phyloP scores from a whole-genome alignment of 2,329 filamentous ascomycete genomes.

The Onygenales sp. region DNA sequence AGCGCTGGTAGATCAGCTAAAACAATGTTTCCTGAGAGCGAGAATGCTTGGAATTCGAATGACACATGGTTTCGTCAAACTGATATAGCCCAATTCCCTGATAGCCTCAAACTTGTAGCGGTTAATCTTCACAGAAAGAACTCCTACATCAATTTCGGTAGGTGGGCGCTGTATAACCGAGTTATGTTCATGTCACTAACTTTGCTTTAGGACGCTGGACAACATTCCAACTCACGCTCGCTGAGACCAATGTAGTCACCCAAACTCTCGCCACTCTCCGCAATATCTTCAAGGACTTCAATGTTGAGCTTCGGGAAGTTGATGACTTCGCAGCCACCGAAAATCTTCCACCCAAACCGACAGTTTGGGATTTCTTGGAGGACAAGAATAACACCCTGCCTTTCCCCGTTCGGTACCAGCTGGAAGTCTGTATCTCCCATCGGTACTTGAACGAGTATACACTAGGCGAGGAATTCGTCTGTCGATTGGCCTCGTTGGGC shows the following conservation, averaged over 20 bases:
- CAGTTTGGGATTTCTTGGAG: constrained; percentile 30
- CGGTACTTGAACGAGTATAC: constrained; percentile 67
- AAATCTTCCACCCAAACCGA: constrained; percentile 4
- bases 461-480: constrained; percentile 58
- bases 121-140: constrained; percentile 40
- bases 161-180: constrained; percentile 10
- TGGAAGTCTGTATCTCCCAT: constrained; percentile 86
- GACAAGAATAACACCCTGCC: constrained; percentile 39
- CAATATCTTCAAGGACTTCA: constrained; percentile 59
- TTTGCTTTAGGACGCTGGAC: constrained; percentile 49
- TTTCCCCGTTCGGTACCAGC: constrained; percentile 74
- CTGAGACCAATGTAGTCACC: constrained; percentile 16
- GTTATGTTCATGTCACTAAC: not conserved
- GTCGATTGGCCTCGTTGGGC: constrained; percentile 46
- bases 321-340: constrained; percentile 31
- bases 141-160: constrained; percentile 52
- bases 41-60: constrained; percentile 44
- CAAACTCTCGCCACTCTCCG: constrained; percentile 36
- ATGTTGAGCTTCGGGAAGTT: constrained; percentile 46
- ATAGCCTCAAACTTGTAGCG: constrained; percentile 24
- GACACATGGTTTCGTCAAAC: constrained; percentile 57
- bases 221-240: constrained; percentile 46
- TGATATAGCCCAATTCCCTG: constrained; percentile 44
- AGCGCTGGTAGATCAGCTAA: too few species aligned
- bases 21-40: constrained; percentile 33